Evolutionary conservation across 2,329 filamentous ascomycete genomes (phyloP).

Genomic region (Hymenoscyphus scutula): DNA sequence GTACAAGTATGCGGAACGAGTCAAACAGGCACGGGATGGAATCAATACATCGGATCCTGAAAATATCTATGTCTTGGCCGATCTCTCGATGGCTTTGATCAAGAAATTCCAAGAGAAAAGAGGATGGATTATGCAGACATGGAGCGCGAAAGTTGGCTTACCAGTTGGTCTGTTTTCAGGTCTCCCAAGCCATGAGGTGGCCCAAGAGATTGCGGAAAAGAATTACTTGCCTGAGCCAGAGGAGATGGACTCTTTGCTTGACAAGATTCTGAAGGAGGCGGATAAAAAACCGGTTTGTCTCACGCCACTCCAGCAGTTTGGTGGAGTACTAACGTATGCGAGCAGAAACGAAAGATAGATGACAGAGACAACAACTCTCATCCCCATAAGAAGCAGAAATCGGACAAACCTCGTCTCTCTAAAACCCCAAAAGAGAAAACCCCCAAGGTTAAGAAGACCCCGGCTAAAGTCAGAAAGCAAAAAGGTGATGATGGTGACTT

Average conservation of each 20-base stretch:
- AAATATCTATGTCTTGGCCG: constrained; percentile 80
- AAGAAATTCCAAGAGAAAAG: constrained; percentile 83
- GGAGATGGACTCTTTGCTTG: constrained; percentile 66
- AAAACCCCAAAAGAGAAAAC: constrained; percentile 25
- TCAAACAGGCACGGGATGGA: constrained; percentile 85
- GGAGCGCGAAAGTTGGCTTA: constrained; percentile 75
- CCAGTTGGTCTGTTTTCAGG: constrained; percentile 75
- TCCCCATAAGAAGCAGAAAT: constrained; percentile 27
- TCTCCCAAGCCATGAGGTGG: constrained; percentile 72
- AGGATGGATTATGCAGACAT: constrained; percentile 82
- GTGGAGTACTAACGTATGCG: constrained; percentile 18
- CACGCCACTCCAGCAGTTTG: constrained; percentile 18
- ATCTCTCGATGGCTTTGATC: constrained; percentile 79
- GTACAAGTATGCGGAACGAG: constrained; percentile 85
- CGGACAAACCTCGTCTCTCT: constrained; percentile 23
- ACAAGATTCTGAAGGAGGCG: constrained; percentile 62
- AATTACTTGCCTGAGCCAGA: constrained; percentile 75
- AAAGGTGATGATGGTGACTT: constrained; percentile 14
- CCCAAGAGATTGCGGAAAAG: constrained; percentile 83
- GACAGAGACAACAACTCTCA: constrained; percentile 29
- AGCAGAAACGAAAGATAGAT: constrained; percentile 33
- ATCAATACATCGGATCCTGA: constrained; percentile 67
- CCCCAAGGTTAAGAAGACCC: constrained; percentile 30
- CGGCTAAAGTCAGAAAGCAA: constrained; percentile 31
- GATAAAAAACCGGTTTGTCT: constrained; percentile 57